Percentiles rank a stretch among this genome's conserved stretches.
These are phyloP conservation scores for Oxalis stricta DNA, from an alignment of 441 rosid genomes.

Conservation along the genomic window DNA sequence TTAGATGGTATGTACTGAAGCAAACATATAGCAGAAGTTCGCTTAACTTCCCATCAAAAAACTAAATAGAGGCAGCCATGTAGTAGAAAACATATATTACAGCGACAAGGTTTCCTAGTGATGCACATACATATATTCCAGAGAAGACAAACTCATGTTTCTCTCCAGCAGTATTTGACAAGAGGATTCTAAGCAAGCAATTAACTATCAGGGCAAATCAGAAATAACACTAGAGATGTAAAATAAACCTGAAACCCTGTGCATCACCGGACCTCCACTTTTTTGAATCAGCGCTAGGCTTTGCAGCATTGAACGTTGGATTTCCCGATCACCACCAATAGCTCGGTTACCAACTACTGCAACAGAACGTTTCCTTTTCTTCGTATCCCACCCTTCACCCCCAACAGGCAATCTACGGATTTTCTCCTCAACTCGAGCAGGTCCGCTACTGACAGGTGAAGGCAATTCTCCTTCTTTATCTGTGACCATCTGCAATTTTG, in stretches of 20 bases:
- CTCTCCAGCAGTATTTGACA: neutral
- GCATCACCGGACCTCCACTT: conserved; percentile 58
- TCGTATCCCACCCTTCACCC: conserved; percentile 91
- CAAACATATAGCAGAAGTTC: too few relatives aligned
- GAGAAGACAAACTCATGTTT: too few relatives aligned
- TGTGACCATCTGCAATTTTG: conserved; percentile 38
- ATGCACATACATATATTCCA: too few relatives aligned
- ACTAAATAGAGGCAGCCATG: too few relatives aligned
- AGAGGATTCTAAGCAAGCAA: too few relatives aligned
- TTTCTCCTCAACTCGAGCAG: conserved; percentile 55
- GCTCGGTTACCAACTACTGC: conserved; percentile 56
- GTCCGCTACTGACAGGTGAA: conserved; percentile 36
- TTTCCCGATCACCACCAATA: conserved; percentile 41
- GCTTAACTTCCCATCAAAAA: too few relatives aligned
- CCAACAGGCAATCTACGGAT: conserved; percentile 67
- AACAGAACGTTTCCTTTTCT: conserved; percentile 86
- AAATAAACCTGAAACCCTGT: conserved; percentile 51
- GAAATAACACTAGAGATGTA: neutral
- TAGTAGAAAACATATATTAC: too few relatives aligned
- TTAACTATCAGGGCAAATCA: neutral
- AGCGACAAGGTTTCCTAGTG: too few relatives aligned
- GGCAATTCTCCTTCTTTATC: conserved; percentile 58
- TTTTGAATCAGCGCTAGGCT: conserved; percentile 49
- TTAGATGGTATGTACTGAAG: too few relatives aligned
- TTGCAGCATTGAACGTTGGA: conserved; percentile 43